A percentile compares a stretch with the other conserved stretches of the same genome.
Evolutionary conservation across 495 filamentous ascomycete genomes (phyloP).

Genomic region (Apiosordaria backusii): DNA sequence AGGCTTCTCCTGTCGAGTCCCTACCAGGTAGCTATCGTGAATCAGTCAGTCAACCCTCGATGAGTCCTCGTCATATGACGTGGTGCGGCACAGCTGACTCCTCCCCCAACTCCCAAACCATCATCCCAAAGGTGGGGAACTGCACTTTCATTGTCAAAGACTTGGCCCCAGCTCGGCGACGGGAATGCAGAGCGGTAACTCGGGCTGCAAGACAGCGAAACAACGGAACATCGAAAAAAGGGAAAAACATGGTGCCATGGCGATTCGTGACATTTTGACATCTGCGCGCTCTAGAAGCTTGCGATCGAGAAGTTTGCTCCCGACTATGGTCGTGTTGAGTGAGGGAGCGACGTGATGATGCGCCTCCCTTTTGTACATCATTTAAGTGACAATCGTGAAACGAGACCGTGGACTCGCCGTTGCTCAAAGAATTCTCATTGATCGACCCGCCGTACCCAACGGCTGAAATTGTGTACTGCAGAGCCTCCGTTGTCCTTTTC

Average conservation of each 20-base stretch:
- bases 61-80: background rate
- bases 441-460: constrained; percentile 33
- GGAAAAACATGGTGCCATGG: constrained; percentile 17
- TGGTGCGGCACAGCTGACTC: background rate
- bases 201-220: background rate
- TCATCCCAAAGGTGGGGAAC: constrained; percentile 8
- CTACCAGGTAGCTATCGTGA: too few species aligned
- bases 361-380: constrained; percentile 11
- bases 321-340: constrained; percentile 17
- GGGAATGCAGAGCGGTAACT: background rate
- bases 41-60: background rate
- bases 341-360: constrained; percentile 12
- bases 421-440: constrained; percentile 38
- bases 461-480: constrained; percentile 33
- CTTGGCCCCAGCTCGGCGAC: constrained; percentile 1
- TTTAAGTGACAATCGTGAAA: constrained; percentile 21
- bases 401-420: constrained; percentile 24
- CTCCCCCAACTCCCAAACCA: background rate
- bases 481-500: constrained; percentile 38
- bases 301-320: constrained; percentile 14
- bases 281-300: constrained; percentile 15
- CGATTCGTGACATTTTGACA: constrained; percentile 12
- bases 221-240: constrained; percentile 1
- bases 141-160: constrained; percentile 2
- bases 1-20: background rate